A percentile compares a stretch with the other conserved stretches of the same genome.
These are phyloP conservation scores for Ottelia alismoides DNA, from an alignment of 106 monocot genomes.

Conservation along the genomic window DNA sequence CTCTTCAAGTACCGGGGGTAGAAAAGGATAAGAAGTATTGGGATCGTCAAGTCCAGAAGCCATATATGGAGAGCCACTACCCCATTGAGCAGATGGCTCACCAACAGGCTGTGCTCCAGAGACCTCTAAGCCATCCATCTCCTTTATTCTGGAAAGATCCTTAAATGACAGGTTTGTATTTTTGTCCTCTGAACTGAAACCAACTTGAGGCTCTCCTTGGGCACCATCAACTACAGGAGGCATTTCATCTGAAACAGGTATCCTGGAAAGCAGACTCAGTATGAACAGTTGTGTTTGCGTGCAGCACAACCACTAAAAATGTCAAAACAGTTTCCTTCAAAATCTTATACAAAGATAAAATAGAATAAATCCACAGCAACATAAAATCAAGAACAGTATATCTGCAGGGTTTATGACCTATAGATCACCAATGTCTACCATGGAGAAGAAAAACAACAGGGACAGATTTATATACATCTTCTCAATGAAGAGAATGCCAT, in stretches of 20 bases:
- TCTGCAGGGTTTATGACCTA: no score
- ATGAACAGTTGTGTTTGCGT: no score
- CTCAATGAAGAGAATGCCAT: no score
- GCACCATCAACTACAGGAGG: slow-evolving; percentile 15
- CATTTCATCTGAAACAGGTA: slow-evolving; percentile 19
- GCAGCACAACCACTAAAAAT: no score
- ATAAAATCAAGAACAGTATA: no score
- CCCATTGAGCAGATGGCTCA: slow-evolving; percentile 39
- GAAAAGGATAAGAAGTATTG: slow-evolving; percentile 53
- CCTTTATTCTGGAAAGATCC: slow-evolving; percentile 25
- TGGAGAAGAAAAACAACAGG: no score
- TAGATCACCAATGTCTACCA: no score
- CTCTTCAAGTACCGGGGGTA: slow-evolving; percentile 90
- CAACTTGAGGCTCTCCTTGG: slow-evolving; percentile 35
- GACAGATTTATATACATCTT: no score
- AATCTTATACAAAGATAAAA: no score
- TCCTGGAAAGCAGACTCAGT: no score
- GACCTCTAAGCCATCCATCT: slow-evolving; percentile 15
- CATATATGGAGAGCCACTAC: slow-evolving; percentile 34
- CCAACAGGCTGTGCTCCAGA: slow-evolving; percentile 25
- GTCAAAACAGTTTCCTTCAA: no score
- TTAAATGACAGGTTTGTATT: slow-evolving; percentile 42
- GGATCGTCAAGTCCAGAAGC: slow-evolving; percentile 41
- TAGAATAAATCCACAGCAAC: no score
- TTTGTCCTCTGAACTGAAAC: slow-evolving; percentile 30